Evolutionary conservation across 2,329 filamentous ascomycete species (phyloP), one percentile per base, ranked within the genome.

Genomic region (Ceratocystis harringtonii): DNA sequence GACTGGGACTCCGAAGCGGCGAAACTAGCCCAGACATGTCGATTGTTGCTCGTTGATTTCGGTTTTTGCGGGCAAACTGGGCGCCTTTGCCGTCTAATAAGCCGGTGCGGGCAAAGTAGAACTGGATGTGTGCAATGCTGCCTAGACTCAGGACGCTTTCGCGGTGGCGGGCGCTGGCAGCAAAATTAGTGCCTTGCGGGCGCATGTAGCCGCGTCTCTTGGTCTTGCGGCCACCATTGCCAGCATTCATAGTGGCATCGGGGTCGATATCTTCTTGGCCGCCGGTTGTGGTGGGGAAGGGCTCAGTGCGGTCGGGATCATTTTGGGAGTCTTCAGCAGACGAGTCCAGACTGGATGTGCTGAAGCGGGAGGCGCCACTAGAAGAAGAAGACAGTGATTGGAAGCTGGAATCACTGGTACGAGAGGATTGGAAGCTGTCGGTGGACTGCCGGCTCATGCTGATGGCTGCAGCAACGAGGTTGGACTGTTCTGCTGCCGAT

Each of bases 71-170:
- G 25, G 89, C 87, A 67, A 95, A 78, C 74, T 95, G 88, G 64
- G 85, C 94, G 44, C 92, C 92, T 74, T 96, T 96, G 66, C 92
- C 91, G 72, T 99, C 94, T 62, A 99, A 78, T 69, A 99, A 77
- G 5, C 94, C 94, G 0, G 94, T 99, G 67, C 94, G 82, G 44
- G 94, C 92, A 77, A 99, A 99, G 76, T 97, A 99, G 77, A 97
- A 96, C 75, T 99, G 94, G 72, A 99, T 79, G 77, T 99, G 94
- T 65, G 92, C 90, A 71, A 99, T 99, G 75, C 92, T 96, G 65
- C 94, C 94, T 68, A 99, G 77, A 72, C 90, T 96, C 84, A 97
- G 87, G 69, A 99, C 94, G 73, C 92, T 96, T 74, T 99, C 92
- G 69, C 94, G 83, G 62, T 90, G 90, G 72, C 85, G 86, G 60